Base-by-base conservation (phyloP, 2,329 filamentous ascomycete species). In the Tolypocladium guangdongense region DNA sequence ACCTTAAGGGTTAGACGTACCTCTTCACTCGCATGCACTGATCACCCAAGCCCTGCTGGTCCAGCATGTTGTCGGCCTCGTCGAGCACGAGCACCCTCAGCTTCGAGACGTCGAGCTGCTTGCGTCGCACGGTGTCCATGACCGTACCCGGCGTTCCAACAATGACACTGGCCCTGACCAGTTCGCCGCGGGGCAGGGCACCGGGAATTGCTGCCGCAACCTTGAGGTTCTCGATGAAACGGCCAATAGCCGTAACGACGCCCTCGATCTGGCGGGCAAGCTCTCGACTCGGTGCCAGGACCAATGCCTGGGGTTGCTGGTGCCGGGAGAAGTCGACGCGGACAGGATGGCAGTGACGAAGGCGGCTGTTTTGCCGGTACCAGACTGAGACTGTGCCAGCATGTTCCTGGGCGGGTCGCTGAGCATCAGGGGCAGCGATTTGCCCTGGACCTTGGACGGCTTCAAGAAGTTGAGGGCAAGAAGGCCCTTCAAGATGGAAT, bases 331-430 rank as follows among this genome's bases (percentile, higher is more conserved):
- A 80, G 64, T 99, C 90, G 65, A 97, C 73, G 58, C 93, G 89
- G 88, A 88, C 41, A 99, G 80, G 56, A 95, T 87, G 56, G 95
- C 95, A 57, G 96, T 85, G 47, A 93, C 88, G 69, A 99, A 99
- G 24, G 93, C 93, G 22, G 91, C 93, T 0, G 93, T 99, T 77
- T 99, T 99, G 65, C 93, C 93, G 22, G 93, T 99, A 62, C 93
- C 93, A 2, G 93, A 99, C 71, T 99, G 93, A n/a, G 93, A 99
- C 72, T 99, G 93, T 4, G 91, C 93, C 65, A 99, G 92, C 80
- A 99, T 87, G 71, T 97, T 97, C 59, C 80, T 79, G 0, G 92
- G 87, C n/a, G 93, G 92, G 65, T 96, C 78, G 62, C 81, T 75
- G 58, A 99, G 81, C 65, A 99, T 87, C 53, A 99, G 78, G 32